Base-by-base conservation (phyloP, 1,139 yeast genomes). In the Wickerhamomyces sp. region DNA sequence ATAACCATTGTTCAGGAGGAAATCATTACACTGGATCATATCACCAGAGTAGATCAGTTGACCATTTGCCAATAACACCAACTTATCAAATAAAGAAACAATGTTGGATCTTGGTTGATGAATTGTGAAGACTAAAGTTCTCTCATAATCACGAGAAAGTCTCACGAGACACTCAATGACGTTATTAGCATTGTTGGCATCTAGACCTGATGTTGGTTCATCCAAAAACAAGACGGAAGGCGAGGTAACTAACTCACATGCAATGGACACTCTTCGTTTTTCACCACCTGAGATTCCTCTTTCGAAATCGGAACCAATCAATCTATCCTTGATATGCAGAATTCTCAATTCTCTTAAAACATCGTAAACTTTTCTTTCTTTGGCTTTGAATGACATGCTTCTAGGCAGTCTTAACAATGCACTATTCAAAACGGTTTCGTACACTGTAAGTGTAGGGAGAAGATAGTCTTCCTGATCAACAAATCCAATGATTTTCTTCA, bases 71-170 rank as follows among this genome's bases (percentile, higher is more conserved):
- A 93, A 72, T 42, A 93, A 69, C 2, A 93, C 65, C 45, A 93
- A 73, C 54, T 84, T 84, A 62, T 91, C 97, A 66, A 93, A 93
- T 45, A 89, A 68, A 0, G 96, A 81, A 30, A 93, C 97, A 61
- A 93, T 91, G 58, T 93, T 93, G 50, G 96, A 88, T 61, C 99
- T 78, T n/a, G 99, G 99, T 62, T 93, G 99, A 67, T 93, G 99
- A 53, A 93, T 93, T 0, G 99, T 89, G 61, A 93, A 84, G 1
- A 93, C 80, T 41, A 93, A 83, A 0, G 99, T 91, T 61, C 98
- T 79, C 50, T 84, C 81, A 63, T 83, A 87, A 55, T 83, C 85
- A 48, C 83, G 73, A 0, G 97, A 89, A 49, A 93, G 73, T 49
- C 86, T 78, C 3, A 86, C 93, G 45, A 93, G 73, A 52, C 90